A percentile compares a stretch with the other conserved stretches of the same genome.
phyloP scores from a whole-genome alignment of 371 early-diverging fungal species.

The Syncephalastrum contaminatum region DNA sequence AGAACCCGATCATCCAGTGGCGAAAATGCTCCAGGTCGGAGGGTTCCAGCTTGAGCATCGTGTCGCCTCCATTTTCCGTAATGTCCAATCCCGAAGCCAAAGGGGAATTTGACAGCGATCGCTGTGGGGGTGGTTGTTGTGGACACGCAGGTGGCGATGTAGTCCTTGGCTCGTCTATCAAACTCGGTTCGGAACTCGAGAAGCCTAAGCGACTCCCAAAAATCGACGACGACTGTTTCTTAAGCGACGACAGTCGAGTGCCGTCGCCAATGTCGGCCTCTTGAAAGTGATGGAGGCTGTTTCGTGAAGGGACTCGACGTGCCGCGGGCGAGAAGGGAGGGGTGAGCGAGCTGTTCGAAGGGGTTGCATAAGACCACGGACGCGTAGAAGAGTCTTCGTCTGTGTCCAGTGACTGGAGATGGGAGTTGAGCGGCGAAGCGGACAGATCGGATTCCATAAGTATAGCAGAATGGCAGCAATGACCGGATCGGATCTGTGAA shows the following conservation, averaged over 20 bases:
- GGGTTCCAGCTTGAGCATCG: conserved; percentile 33
- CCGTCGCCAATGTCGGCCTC: conserved; percentile 47
- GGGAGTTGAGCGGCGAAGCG: conserved; percentile 2
- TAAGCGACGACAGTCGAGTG: conserved; percentile 20
- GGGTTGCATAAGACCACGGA: conserved; percentile 13
- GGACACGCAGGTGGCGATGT: not conserved
- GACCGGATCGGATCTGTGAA: too few relatives aligned
- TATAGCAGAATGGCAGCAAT: not conserved
- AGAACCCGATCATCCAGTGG: conserved; percentile 87
- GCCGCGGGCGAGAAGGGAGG: conserved; percentile 8
- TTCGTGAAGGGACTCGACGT: conserved; percentile 5
- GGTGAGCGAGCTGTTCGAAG: conserved; percentile 7
- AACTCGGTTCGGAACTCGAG: conserved; percentile 31
- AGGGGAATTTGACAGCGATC: not conserved
- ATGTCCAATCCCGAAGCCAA: conserved; percentile 25
- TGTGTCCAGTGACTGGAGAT: conserved; percentile 5
- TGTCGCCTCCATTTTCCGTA: conserved; percentile 28
- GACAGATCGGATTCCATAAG: conserved; percentile 13
- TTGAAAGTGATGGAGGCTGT: conserved; percentile 3
- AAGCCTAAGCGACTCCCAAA: conserved; percentile 11
- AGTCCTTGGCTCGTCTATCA: conserved; percentile 15
- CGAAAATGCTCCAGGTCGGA: conserved; percentile 56
- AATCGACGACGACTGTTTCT: conserved; percentile 26
- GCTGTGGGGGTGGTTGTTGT: not conserved
- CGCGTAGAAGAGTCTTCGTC: conserved; percentile 8